These are phyloP conservation scores for Raphidocelis subcapitata DNA, from an alignment of 139 green algal species.

Conservation along the genomic window DNA sequence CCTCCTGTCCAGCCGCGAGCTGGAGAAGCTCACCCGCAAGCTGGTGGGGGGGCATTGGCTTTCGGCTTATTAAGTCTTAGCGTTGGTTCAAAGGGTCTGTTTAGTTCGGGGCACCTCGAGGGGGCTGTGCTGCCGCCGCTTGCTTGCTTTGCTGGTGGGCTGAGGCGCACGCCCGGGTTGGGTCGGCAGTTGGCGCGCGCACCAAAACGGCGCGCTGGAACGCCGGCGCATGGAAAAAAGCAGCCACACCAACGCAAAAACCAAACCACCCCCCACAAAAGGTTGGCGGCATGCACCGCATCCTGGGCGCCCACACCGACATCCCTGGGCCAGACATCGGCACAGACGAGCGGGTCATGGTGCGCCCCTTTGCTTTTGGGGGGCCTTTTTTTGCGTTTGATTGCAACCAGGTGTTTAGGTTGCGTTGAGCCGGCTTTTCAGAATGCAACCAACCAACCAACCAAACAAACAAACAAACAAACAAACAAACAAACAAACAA, in stretches of 20 bases:
- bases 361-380: no score
- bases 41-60: conserved; percentile 58
- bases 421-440: no score
- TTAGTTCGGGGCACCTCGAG: no score
- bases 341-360: conserved; percentile 76
- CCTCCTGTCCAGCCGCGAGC: conserved; percentile 69
- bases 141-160: no score
- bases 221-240: background rate
- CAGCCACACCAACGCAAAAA: background rate
- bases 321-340: conserved; percentile 92
- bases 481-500: no score
- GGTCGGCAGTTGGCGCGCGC: no score
- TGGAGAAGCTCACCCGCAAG: conserved; percentile 91
- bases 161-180: no score
- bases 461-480: no score
- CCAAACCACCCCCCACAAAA: background rate
- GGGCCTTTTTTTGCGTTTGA: no score
- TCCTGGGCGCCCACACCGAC: conserved; percentile 83
- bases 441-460: no score
- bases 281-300: conserved; percentile 73
- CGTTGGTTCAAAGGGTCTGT: background rate
- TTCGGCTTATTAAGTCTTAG: background rate
- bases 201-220: no score
- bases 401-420: no score
- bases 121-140: background rate